These are phyloP conservation scores for Thozetella sp. DNA, from an alignment of 495 filamentous ascomycete species.

Conservation along the genomic window DNA sequence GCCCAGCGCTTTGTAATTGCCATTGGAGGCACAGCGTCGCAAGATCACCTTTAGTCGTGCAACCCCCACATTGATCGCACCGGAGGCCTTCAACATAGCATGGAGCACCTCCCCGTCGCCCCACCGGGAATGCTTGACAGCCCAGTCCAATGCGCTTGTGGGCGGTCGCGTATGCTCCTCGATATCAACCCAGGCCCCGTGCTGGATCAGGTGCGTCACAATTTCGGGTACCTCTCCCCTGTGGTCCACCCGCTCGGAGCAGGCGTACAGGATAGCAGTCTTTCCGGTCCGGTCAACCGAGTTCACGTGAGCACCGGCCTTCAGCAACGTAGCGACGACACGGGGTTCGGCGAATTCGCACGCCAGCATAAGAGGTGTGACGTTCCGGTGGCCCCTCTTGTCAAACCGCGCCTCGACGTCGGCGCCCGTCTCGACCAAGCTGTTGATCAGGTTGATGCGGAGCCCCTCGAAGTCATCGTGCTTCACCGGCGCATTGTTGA, in stretches of 20 bases:
- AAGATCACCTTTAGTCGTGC: constrained; percentile 16
- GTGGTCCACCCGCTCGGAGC: constrained; percentile 15
- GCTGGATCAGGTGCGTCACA: constrained; percentile 10
- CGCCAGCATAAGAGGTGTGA: constrained; percentile 24
- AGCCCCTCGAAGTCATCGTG: constrained; percentile 24
- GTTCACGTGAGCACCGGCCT: constrained; percentile 19
- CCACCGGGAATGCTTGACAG: constrained; percentile 20
- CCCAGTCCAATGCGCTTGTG: constrained; percentile 19
- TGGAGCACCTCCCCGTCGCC: constrained; percentile 17
- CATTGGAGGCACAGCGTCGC: constrained; percentile 14
- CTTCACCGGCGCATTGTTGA: constrained; percentile 20
- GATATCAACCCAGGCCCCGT: constrained; percentile 19
- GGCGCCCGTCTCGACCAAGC: constrained; percentile 19
- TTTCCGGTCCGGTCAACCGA: constrained; percentile 16
- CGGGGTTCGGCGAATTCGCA: constrained; percentile 23
- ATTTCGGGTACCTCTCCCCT: constrained; percentile 21
- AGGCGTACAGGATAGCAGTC: constrained; percentile 20
- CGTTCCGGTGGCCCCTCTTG: constrained; percentile 17
- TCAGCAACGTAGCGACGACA: constrained; percentile 13
- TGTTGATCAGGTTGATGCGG: constrained; percentile 20
- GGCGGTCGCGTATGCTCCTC: constrained; percentile 16
- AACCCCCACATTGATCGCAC: constrained; percentile 10
- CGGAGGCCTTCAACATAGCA: constrained; percentile 16
- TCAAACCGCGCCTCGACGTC: constrained; percentile 23
- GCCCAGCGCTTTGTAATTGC: constrained; percentile 21